Conservation (phyloP, 2,329 filamentous ascomycete species). For the Gnomoniopsis sp. region DNA sequence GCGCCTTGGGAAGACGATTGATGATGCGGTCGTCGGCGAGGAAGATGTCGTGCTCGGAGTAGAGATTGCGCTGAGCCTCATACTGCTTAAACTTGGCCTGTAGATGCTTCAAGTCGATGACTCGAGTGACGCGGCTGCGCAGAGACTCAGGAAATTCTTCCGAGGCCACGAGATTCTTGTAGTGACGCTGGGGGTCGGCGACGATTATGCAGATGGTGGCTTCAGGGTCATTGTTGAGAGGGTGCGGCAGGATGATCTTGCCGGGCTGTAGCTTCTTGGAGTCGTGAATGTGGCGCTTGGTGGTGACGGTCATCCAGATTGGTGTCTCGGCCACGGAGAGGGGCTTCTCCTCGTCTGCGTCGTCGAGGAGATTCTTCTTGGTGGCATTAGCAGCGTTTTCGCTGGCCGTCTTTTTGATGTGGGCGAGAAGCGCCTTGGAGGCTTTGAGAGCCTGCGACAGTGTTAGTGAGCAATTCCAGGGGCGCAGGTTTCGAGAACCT, state of each 20-base stretch:
- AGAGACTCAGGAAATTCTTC: slow-evolving; percentile 67
- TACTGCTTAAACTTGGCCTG: slow-evolving; percentile 80
- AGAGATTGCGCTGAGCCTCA: slow-evolving; percentile 80
- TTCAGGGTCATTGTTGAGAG: slow-evolving; percentile 64
- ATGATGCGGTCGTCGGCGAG: slow-evolving; percentile 86
- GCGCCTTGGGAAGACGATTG: slow-evolving; percentile 66
- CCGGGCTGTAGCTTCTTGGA: slow-evolving; percentile 77
- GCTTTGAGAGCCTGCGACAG: slow-evolving; percentile 54
- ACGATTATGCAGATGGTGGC: slow-evolving; percentile 82
- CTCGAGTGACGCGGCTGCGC: slow-evolving; percentile 64
- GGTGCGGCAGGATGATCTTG: slow-evolving; percentile 76
- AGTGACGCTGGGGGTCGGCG: slow-evolving; percentile 74
- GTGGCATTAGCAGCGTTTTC: slow-evolving; percentile 40
- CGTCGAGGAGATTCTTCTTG: slow-evolving; percentile 56
- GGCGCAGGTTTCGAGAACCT: neutral
- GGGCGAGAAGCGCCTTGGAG: slow-evolving; percentile 58
- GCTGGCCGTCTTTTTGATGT: slow-evolving; percentile 56
- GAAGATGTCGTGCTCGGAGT: slow-evolving; percentile 87
- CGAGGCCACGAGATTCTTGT: slow-evolving; percentile 82
- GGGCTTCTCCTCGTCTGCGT: slow-evolving; percentile 38
- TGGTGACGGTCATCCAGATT: slow-evolving; percentile 61
- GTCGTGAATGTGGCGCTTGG: slow-evolving; percentile 66
- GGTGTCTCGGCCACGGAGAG: slow-evolving; percentile 43
- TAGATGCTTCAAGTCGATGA: slow-evolving; percentile 82
- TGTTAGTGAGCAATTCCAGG: slow-evolving; percentile 6